Base-by-base conservation (phyloP, 805 yeast genomes). In the Kurtzmaniella cleridarum region DNA sequence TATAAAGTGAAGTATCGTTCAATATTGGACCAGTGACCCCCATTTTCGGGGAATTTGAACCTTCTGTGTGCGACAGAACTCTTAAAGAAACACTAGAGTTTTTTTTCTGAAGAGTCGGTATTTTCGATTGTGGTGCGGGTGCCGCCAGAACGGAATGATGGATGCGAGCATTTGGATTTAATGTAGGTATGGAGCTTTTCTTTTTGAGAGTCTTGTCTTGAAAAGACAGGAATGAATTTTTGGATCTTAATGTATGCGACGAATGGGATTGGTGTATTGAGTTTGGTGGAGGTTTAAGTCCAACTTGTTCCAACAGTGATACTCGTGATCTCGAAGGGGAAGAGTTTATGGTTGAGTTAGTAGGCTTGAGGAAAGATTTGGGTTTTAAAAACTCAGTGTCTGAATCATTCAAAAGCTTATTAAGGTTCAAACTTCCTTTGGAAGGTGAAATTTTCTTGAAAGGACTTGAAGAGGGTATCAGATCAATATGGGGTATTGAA, bases 401-500 rank as follows among this genome's bases (percentile, higher is more conserved):
- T 50, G 27, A n/a, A 14, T 47, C 55, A 36, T 47, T 53, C 32
- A 67, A 45, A 20, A 66, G 41, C 31, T 49, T 50, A 42, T 64
- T 58, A 39, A 68, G 55, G 41, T 67, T 61, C 59, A 57, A 57
- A 5, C 65, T 61, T 32, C 63, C 62, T 41, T 62, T 66, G 6
- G 72, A 66, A 1, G 73, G 73, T 1, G 71, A 64, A 4, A 68
- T 67, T 28, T 48, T 52, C n/a, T 52, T 45, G 6, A 44, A 32
- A n/a, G 61, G 60, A 37, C 54, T 52, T 9, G 16, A 28, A 5
- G 31, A 13, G 31, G 31, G 31, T 15, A 13, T 15, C 16, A 28
- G 14, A 15, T 28, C 16, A 13, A 28, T 28, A 20, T 15, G 31
- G 5, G 31, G 14, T 15, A 7, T 13, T 5, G 31, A 15, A 7